phyloP scores from a whole-genome alignment of 78 protist species.

The Chrysochromulina tobinii region DNA sequence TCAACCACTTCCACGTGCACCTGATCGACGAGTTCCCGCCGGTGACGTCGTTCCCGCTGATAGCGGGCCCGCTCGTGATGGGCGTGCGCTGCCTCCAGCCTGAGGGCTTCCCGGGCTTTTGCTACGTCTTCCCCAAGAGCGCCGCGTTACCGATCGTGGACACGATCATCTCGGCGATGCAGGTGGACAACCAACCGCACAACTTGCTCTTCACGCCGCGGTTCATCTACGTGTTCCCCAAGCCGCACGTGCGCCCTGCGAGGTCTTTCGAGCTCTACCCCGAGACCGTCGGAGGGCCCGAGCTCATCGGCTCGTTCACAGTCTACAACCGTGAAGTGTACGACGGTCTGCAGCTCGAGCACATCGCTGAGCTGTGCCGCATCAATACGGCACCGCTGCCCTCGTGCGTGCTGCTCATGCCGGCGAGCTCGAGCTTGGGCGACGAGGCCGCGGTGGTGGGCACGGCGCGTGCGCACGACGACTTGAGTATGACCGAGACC shows the following conservation, averaged over 20 bases:
- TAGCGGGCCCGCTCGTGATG: not conserved
- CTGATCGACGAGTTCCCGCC: not conserved
- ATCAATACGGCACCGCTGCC: not conserved
- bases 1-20: not conserved
- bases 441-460: too few species aligned
- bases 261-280: not conserved
- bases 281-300: constrained; percentile 1
- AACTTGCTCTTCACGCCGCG: not conserved
- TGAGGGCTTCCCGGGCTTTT: not conserved
- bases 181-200: not conserved
- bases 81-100: not conserved
- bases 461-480: too few species aligned
- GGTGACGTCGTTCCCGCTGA: not conserved
- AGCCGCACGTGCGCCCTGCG: not conserved
- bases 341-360: not conserved
- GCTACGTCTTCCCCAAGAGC: not conserved
- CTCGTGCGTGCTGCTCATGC: too few species aligned
- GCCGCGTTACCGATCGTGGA: not conserved
- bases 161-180: not conserved
- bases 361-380: not conserved
- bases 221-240: not conserved
- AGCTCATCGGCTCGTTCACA: constrained; percentile 2
- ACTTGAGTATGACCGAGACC: too few species aligned
- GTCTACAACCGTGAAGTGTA: not conserved
- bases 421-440: too few species aligned